Base-by-base conservation (phyloP, 2,329 filamentous ascomycete species). In the Mollisiaceae sp. region DNA sequence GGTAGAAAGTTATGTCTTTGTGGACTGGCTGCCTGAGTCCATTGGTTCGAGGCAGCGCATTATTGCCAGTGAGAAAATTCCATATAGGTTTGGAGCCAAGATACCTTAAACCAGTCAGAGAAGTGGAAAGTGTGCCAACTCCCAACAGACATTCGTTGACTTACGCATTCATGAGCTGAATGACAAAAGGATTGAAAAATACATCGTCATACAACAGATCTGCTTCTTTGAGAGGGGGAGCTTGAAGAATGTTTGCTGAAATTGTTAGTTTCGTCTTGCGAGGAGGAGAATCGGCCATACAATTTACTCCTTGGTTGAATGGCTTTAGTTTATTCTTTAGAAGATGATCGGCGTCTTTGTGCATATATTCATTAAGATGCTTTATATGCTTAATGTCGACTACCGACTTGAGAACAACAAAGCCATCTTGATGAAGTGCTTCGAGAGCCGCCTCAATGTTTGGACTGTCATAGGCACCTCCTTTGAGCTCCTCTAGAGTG, bases 11-110 rank as follows among this genome's bases (percentile, higher is more conserved):
- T 22, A 73, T 76, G 66, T 80, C 78, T 71, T 79, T 79, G 70
- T 79, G 78, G 15, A 75, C 75, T 11, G 76, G 74, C 65, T 79
- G 78, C 39, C 78, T 74, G 32, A 79, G 65, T 20, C 77, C 77
- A 18, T 71, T 60, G 0, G 79, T 80, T 22, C 73, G 68, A 20
- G 77, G 72, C 3, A 80, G 62, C 6, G 78, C 78, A 58, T 77
- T 80, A 68, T 80, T 80, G 36, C 77, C 75, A 0, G 78, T 80
- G 47, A 79, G 67, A 70, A 78, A 79, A 67, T 78, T 79, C 76
- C 77, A 79, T 47, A 76, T 76, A 0, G 79, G 79, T 1, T 73
- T 76, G 8, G 71, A 67, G 43, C 79, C 79, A n/a, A 81, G 77
- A 63, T 81, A 80, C 8, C 77, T 79, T 60, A 73, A 74, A 4